Percentiles rank a stretch among this genome's conserved stretches.
Evolutionary conservation across 2,329 filamentous ascomycete species (phyloP).

Genomic region (Didymellaceae sp.): DNA sequence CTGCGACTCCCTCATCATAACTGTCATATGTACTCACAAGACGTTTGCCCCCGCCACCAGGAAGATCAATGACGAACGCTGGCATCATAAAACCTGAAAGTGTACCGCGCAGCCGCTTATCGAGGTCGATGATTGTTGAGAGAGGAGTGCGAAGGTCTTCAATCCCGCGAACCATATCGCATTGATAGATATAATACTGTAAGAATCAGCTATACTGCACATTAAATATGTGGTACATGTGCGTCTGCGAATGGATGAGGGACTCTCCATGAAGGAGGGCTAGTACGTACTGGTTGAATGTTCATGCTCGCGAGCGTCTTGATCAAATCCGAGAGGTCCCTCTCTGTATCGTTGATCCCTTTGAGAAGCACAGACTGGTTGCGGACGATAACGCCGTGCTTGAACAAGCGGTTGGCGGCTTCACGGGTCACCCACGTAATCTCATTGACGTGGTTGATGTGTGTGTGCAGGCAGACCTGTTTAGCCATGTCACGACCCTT

Average conservation of each 20-base stretch:
- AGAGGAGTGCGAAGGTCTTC: constrained; percentile 70
- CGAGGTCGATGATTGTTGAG: constrained; percentile 63
- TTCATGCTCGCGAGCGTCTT: constrained; percentile 62
- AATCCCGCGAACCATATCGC: constrained; percentile 66
- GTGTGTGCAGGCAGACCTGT: constrained; percentile 67
- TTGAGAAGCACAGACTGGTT: constrained; percentile 67
- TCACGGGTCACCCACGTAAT: constrained; percentile 65
- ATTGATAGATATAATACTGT: constrained; percentile 71
- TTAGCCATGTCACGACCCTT: constrained; percentile 62
- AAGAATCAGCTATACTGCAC: neutral
- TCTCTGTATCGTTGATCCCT: constrained; percentile 64
- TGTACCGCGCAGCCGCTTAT: constrained; percentile 64
- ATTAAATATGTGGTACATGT: neutral
- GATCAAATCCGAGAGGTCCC: constrained; percentile 62
- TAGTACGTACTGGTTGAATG: constrained; percentile 62
- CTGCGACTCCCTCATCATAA: constrained; percentile 65
- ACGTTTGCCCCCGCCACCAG: constrained; percentile 68
- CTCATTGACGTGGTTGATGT: constrained; percentile 69
- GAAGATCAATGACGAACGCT: constrained; percentile 68
- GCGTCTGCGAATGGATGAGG: too few species aligned
- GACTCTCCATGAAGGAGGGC: too few species aligned
- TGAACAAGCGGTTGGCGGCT: constrained; percentile 60
- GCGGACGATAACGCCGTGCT: constrained; percentile 61
- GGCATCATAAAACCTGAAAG: constrained; percentile 70
- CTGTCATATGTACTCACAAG: constrained; percentile 60